Evolutionary conservation across 2,329 filamentous ascomycete genomes (phyloP).

Genomic region (Penicillium hesseltinei): DNA sequence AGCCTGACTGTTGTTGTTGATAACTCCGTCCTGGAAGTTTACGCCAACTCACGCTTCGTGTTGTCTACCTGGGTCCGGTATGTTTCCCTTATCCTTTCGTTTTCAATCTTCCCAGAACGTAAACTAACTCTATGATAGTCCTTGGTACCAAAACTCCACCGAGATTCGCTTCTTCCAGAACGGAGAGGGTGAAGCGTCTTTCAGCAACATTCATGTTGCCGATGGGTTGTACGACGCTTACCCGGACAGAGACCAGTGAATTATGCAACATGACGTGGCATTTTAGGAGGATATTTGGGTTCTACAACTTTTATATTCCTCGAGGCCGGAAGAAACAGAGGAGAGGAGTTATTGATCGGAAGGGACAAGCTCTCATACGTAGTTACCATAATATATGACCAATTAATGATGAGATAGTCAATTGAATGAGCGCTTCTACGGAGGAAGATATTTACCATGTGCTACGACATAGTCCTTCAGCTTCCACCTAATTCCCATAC

Average conservation of each 20-base stretch:
- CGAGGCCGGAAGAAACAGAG: accelerated
- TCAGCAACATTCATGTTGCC: not conserved
- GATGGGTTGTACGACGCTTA: not conserved
- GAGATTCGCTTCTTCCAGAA: not conserved
- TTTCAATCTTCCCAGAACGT: not conserved
- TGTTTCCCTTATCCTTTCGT: not conserved
- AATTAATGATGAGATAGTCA: not conserved
- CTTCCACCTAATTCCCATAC: not conserved
- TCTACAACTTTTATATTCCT: not conserved
- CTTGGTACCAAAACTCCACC: not conserved
- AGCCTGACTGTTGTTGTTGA: not conserved
- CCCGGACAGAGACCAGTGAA: not conserved
- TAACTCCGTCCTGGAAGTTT: not conserved
- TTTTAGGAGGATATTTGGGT: too few species aligned
- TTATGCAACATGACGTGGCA: not conserved
- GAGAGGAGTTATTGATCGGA: not conserved
- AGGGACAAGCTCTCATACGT: not conserved
- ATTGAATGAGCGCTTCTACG: not conserved
- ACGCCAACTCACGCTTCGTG: not conserved
- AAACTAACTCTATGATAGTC: not conserved
- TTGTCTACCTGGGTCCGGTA: not conserved
- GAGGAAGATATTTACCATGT: not conserved
- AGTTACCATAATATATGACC: not conserved
- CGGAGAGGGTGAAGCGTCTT: not conserved
- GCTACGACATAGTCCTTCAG: not conserved